Evolutionary conservation across 2,329 filamentous ascomycete species (phyloP), one percentile per base, ranked within the genome.

Genomic region (Ilyonectria sp.): DNA sequence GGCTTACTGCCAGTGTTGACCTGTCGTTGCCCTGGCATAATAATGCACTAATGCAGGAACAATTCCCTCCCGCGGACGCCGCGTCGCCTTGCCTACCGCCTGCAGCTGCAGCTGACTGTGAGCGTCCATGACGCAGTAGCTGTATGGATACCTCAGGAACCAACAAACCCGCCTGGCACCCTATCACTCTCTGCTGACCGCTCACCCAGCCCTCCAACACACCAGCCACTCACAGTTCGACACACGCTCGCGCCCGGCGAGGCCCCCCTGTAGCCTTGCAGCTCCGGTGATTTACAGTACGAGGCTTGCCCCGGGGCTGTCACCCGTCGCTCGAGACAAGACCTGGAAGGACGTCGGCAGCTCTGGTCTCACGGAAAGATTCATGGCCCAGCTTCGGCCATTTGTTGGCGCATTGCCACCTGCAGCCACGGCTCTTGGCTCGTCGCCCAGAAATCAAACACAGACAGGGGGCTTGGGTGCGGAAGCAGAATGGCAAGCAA

Each of bases 41-140:
- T 52, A 44, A 17, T 61, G 63, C 68, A 67, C 74, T 76, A 76
- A 75, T 76, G 74, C 74, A 76, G 74, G 74, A 76, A 76, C 74
- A 71, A 68, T 62, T 62, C 50, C 66, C 62, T 67, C 68, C 69
- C 65, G 67, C 63, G 57, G 59, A 60, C 69, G 29, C 44, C 40
- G 37, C 60, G 64, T 63, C 54, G 65, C 58, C 46, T 52, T 59
- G 11, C 49, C 47, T 29, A 33, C 31, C 31, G 26, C 40, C 21
- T 60, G 57, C 46, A 60, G 46, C 57, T 60, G 43, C 46, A 60
- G 46, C 57, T 60, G 43, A 37, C 21, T 31, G n/a, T 58, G n/a
- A 35, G 21, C n/a, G n/a, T 21, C 19, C 31, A 11, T 50, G 43
- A 17, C 29, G 23, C 46, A 59, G n/a, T 35, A 19, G 44, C 44